Evolutionary conservation across 2,329 filamentous ascomycete genomes (phyloP), one percentile per base, ranked within the genome.

Genomic region (Amauroascus niger): DNA sequence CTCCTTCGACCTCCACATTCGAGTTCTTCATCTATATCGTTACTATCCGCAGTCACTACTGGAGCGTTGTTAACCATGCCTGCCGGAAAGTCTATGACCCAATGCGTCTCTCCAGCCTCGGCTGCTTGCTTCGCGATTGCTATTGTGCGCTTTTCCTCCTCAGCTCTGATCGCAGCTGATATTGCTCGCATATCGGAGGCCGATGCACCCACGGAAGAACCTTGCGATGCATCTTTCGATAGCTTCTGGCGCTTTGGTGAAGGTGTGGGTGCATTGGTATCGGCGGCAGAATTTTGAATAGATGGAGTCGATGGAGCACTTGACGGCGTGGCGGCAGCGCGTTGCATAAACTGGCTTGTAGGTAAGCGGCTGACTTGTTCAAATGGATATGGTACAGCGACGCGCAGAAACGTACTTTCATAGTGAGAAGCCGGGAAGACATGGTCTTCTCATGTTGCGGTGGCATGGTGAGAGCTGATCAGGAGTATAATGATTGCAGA

Each of bases 391-490:
- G n/a, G n/a, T n/a, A n/a, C n/a, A n/a, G n/a, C n/a, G n/a, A n/a
- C n/a, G n/a, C n/a, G n/a, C 14, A 44, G 3, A 47, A 43, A 52
- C 61, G 24, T 65, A 77, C 79, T 71, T 95, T 95, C 89, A 95
- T 96, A 35, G 87, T 90, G 65, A 94, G 77, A 46, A 96, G 83
- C 61, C 89, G 83, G 55, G 86, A 90, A 58, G 90, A 95, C 82
- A 94, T 89, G 44, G 77, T 78, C 69, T 85, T 86, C 30, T 79
- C 79, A 45, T 75, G 56, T 67, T 82, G 65, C 30, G 49, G 49
- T 16, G 57, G 48, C 57, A 59, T 59, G 48, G 32, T 49, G 55
- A 35, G 44, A 8, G 13, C 28, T 32, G 24, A 20, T n/a, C 6
- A 33, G 18, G 33, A 41, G 13, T 14, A 18, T 13, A n/a, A 37